Base-by-base conservation (phyloP, 306 rosid genomes). In the Lotus japonicus region DNA sequence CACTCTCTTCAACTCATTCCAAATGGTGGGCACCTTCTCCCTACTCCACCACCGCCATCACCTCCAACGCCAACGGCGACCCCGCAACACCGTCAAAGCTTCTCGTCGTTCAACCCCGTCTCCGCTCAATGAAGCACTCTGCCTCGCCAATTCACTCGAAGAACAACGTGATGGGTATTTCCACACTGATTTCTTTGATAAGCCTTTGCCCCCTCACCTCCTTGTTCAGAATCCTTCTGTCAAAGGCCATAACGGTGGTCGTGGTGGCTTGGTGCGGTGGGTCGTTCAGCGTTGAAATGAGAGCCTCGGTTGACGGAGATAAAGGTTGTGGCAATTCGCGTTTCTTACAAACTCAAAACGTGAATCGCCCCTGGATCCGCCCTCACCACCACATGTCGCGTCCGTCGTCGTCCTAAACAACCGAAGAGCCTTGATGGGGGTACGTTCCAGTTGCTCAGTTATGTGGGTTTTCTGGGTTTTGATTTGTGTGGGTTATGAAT, bases 101-200 rank as follows among this genome's bases (percentile, higher is more conserved):
- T 48, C 72, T 94, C 5, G 98, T 94, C 19, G 92, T 94, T 72
- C 99, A 94, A 66, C 99, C 99, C 0, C 90, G 90, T 19, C 86
- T 90, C 38, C 95, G 96, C 96, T 94, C 64, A 87, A 86, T 64
- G 99, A 94, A 89, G 99, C 96, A 67, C 76, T 94, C 9, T 90
- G 95, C 55, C 96, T 94, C 16, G 92, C 99, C 0, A 90, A 86
- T 64, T 94, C 99, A 0, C 90, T 88, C 6, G 97, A 88, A 72
- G 92, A 90, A 19, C 97, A 90, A 68, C 85, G 99, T 12, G 87
- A 88, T 68, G 97, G 95, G 0, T 74, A 50, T 58, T 88, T 90
- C 28, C 71, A 70, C 31, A 77, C 69, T 1, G 89, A 83, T 76
- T 80, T 85, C 57, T 88, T 83, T 50, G 97, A 88, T 18, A 81